phyloP scores from a whole-genome alignment of 1,284 basidiomycete genomes.

The Cutaneotrichosporon dermatis region DNA sequence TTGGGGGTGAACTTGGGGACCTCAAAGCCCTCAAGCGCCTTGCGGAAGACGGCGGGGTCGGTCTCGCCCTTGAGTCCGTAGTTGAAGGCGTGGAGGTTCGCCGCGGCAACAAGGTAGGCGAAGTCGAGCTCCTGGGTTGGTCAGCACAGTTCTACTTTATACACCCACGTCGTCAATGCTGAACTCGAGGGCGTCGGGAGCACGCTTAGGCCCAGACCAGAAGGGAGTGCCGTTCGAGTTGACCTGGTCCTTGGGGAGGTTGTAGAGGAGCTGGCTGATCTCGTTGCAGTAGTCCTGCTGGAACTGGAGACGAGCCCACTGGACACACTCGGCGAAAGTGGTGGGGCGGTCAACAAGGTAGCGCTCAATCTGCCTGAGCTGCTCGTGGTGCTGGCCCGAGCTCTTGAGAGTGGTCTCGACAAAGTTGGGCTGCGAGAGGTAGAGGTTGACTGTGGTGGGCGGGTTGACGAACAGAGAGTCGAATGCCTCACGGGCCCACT shows the following conservation, averaged over 20 bases:
- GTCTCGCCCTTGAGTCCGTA: conserved; percentile 91
- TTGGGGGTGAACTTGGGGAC: conserved; percentile 92
- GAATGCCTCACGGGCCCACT: conserved; percentile 95
- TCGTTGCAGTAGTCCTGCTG: conserved; percentile 92
- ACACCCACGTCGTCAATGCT: conserved; percentile 73
- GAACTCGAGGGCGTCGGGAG: conserved; percentile 88
- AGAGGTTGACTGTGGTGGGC: conserved; percentile 88
- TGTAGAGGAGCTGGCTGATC: conserved; percentile 89
- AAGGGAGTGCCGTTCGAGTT: conserved; percentile 90
- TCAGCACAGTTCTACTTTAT: conserved; percentile 12
- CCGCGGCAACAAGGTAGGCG: conserved; percentile 84
- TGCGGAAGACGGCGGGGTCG: conserved; percentile 74
- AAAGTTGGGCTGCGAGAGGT: conserved; percentile 95
- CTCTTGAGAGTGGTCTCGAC: conserved; percentile 85
- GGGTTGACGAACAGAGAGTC: conserved; percentile 93
- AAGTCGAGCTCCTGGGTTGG: conserved; percentile 72
- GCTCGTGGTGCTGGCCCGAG: conserved; percentile 83
- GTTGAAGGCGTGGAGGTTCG: conserved; percentile 97
- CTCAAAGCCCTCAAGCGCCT: conserved; percentile 75
- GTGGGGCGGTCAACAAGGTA: conserved; percentile 90
- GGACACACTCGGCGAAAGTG: conserved; percentile 94
- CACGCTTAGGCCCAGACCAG: conserved; percentile 97
- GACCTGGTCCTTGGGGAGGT: conserved; percentile 86
- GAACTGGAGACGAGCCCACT: conserved; percentile 94
- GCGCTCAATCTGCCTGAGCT: conserved; percentile 83